These are phyloP conservation scores for Phascolomyces articulosus DNA, from an alignment of 371 early-diverging fungal species.

Conservation along the genomic window DNA sequence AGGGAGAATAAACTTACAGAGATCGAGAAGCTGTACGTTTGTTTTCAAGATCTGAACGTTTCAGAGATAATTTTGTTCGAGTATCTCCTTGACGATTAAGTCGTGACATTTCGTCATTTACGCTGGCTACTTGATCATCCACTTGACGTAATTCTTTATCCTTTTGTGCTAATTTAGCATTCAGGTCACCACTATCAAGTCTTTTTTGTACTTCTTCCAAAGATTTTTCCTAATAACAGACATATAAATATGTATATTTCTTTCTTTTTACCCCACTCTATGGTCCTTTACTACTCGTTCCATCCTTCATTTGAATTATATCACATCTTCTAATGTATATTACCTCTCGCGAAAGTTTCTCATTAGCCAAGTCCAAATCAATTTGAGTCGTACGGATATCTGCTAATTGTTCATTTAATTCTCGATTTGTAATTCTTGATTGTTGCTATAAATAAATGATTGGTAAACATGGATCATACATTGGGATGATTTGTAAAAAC, in stretches of 20 bases:
- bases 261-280: background rate
- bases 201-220: background rate
- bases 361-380: slow-evolving; percentile 19
- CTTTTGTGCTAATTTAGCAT: slow-evolving; percentile 20
- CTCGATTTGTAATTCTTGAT: slow-evolving; percentile 9
- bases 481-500: no score
- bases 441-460: slow-evolving; percentile 9
- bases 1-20: slow-evolving; percentile 16
- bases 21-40: slow-evolving; percentile 32
- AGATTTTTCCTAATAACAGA: slow-evolving; percentile 6
- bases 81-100: slow-evolving; percentile 61
- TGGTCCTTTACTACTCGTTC: background rate
- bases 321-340: background rate
- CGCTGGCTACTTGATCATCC: slow-evolving; percentile 31
- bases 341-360: slow-evolving; percentile 17
- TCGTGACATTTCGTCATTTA: slow-evolving; percentile 52
- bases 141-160: slow-evolving; percentile 25
- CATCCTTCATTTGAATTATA: no score
- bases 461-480: background rate
- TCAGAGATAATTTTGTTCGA: slow-evolving; percentile 59
- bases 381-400: slow-evolving; percentile 7
- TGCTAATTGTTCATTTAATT: slow-evolving; percentile 23
- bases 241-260: background rate
- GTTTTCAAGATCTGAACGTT: slow-evolving; percentile 45
- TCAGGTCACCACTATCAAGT: background rate